Conservation (phyloP, 75 land plant genomes). For the Sequoia sempervirens region DNA sequence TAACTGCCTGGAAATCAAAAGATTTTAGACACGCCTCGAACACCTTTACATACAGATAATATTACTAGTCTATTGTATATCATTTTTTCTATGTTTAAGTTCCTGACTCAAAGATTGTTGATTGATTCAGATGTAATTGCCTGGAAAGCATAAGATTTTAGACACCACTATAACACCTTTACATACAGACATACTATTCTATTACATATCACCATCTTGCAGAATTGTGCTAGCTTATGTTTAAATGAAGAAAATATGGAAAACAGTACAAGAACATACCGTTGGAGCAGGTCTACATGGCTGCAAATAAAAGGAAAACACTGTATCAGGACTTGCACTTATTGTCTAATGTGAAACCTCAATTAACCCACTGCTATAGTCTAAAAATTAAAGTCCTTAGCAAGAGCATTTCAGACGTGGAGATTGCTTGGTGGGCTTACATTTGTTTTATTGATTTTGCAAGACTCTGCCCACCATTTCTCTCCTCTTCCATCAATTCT, state of each 20-base stretch:
- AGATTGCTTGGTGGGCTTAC: constrained; percentile 20
- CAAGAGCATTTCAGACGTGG: neutral
- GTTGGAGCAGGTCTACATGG: constrained; percentile 3
- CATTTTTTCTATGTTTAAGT: constrained; percentile 32
- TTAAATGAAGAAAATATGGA: neutral
- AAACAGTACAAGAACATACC: neutral
- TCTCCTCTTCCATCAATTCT: constrained; percentile 76
- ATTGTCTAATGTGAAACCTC: neutral
- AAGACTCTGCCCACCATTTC: constrained; percentile 91
- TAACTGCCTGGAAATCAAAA: constrained; percentile 25
- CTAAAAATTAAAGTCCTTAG: neutral
- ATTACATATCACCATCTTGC: neutral
- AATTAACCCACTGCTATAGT: neutral
- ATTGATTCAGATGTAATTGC: constrained; percentile 21
- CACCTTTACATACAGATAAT: neutral
- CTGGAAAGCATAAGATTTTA: constrained; percentile 14
- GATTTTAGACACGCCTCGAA: too few relatives aligned
- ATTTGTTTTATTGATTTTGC: constrained; percentile 67
- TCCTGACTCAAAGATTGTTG: constrained; percentile 22
- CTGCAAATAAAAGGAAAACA: neutral
- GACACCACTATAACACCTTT: neutral
- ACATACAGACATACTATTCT: neutral
- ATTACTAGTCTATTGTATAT: constrained; percentile 7
- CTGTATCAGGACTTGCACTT: neutral
- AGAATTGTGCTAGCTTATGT: neutral